A percentile compares a stretch with the other conserved stretches of the same genome.
phyloP scores from a whole-genome alignment of 2,329 filamentous ascomycete genomes.

The Neocatenulostroma microsporum region DNA sequence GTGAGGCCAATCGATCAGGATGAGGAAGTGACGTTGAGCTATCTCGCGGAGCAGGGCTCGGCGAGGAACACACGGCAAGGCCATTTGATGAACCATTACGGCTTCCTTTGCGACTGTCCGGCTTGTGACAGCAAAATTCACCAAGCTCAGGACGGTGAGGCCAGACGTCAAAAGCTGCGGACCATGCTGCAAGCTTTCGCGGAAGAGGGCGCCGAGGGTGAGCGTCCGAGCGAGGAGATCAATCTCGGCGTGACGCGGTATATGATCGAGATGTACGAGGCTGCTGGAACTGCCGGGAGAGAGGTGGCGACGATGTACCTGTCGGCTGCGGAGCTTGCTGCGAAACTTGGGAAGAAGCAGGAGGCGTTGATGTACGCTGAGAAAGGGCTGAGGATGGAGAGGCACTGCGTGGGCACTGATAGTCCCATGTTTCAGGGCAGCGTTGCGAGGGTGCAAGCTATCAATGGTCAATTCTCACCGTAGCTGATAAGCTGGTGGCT shows the following conservation, averaged over 20 bases:
- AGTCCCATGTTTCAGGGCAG: slow-evolving; percentile 12
- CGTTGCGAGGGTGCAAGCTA: background rate
- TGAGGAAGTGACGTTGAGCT: slow-evolving; percentile 34
- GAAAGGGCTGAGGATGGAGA: slow-evolving; percentile 11
- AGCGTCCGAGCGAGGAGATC: background rate
- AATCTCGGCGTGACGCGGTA: slow-evolving; percentile 9
- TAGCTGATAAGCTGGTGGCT: no score
- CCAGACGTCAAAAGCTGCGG: slow-evolving; percentile 7
- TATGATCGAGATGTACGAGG: slow-evolving; percentile 13
- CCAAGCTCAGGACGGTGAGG: slow-evolving; percentile 9
- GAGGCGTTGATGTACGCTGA: slow-evolving; percentile 6
- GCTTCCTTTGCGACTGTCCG: slow-evolving; percentile 30
- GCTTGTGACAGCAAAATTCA: slow-evolving; percentile 22
- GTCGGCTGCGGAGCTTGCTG: slow-evolving; percentile 11
- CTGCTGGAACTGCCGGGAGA: slow-evolving; percentile 10
- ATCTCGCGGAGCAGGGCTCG: slow-evolving; percentile 20
- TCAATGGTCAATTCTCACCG: no score
- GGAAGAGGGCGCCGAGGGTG: slow-evolving; percentile 2
- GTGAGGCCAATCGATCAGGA: slow-evolving; percentile 28
- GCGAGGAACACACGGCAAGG: slow-evolving; percentile 12
- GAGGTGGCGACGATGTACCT: slow-evolving; percentile 13
- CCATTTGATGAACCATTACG: slow-evolving; percentile 20
- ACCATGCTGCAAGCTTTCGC: slow-evolving; percentile 10
- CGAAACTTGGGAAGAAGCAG: slow-evolving; percentile 5
- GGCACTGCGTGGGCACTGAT: slow-evolving; percentile 10